Percentiles rank a stretch among this genome's conserved stretches.
These are phyloP conservation scores for Monilinia laxa DNA, from an alignment of 2,329 filamentous ascomycete species.

Conservation along the genomic window DNA sequence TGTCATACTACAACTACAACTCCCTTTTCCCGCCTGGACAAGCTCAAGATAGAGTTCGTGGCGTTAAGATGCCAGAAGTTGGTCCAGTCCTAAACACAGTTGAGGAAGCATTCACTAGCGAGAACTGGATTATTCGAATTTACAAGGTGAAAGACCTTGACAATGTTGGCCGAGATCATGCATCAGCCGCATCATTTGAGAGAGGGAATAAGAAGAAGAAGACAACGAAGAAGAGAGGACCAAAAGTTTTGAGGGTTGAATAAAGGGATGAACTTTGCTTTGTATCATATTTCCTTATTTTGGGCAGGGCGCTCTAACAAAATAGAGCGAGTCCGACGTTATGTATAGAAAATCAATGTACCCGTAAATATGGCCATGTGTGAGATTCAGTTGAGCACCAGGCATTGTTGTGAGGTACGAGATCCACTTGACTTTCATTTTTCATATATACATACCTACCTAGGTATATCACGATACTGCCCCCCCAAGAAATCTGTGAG, in stretches of 20 bases:
- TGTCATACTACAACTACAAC: slow-evolving; percentile 99
- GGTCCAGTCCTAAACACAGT: slow-evolving; percentile 83
- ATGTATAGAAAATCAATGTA: slow-evolving; percentile 38
- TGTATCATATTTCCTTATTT: slow-evolving; percentile 39
- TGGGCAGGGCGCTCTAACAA: slow-evolving; percentile 28
- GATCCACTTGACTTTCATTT: background rate
- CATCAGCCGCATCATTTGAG: slow-evolving; percentile 66
- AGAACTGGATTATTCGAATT: slow-evolving; percentile 99
- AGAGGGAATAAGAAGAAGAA: slow-evolving; percentile 84
- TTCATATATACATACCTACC: background rate
- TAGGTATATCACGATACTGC: background rate
- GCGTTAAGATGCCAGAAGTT: slow-evolving; percentile 74
- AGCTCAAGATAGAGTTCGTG: slow-evolving; percentile 85
- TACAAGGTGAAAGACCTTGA: slow-evolving; percentile 99
- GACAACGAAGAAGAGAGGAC: slow-evolving; percentile 67
- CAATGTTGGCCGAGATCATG: slow-evolving; percentile 89
- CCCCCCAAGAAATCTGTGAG: background rate
- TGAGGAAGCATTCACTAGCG: slow-evolving; percentile 96
- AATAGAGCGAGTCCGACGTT: slow-evolving; percentile 25
- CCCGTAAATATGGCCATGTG: slow-evolving; percentile 29
- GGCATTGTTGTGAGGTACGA: slow-evolving; percentile 7
- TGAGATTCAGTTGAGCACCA: background rate
- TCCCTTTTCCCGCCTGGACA: slow-evolving; percentile 88
- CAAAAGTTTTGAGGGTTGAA: slow-evolving; percentile 69
- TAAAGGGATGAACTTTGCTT: slow-evolving; percentile 44